Evolutionary conservation across 2,329 filamentous ascomycete species (phyloP), one percentile per base, ranked within the genome.

Genomic region (Aspergillus fijiensis): DNA sequence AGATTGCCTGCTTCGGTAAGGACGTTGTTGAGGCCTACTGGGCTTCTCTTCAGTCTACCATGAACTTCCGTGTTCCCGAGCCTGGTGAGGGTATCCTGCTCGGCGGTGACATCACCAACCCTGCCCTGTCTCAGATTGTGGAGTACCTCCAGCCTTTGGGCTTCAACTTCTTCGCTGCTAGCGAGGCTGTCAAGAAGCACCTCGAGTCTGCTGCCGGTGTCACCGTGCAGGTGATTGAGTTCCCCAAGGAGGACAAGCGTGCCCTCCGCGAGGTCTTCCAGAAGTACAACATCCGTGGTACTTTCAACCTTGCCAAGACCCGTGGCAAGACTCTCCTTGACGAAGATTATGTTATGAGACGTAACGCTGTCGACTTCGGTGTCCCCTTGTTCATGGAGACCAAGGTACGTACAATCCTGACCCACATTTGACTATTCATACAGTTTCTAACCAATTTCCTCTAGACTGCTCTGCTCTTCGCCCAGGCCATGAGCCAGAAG

Each of bases 1-100:
- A 99, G 81, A 96, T 99, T 84, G 95, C 95, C 67, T 98, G 95
- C 82, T 99, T 99, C 80, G 95, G 95, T 65, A 96, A 95, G 82
- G 85, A 97, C 73, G 86, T 99, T 11, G 85, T 98, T 53, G 95
- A 99, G 77, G 95, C 95, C 57, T 99, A 99, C 86, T 99, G 95
- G 95, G 85, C 93, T 27, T 96, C 93, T 19, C 83, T 96, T 63
- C 95, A 99, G 80, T 95, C 92, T 21, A 94, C 91, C 70, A 99
- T 98, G 94, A 99, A 98, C 87, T 98, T 98, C 91, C 91, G 93
- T 69, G 86, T 97, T 72, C 95, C 95, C 49, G 89, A 96, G 77
- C 91, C 92, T 56, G 95, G 95, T 67, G 92, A 97, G 83, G 94
- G 95, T 80, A 88, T 99, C 60, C 88, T 99, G 56, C 91, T 99